Base-by-base conservation (phyloP, 495 filamentous ascomycete species). In the Recurvomyces mirabilis region DNA sequence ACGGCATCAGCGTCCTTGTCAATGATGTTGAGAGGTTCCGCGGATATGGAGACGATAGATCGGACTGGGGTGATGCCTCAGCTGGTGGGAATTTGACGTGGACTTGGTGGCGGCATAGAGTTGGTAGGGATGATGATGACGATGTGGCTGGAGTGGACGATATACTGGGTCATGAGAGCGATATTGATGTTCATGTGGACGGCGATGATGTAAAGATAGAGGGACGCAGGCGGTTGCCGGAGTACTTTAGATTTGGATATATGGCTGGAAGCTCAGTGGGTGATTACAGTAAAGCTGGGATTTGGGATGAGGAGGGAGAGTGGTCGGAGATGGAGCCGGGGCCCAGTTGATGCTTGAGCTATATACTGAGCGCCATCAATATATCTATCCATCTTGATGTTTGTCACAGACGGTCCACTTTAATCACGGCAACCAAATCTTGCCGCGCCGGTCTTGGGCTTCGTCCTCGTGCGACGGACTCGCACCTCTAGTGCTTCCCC, bases 171-270 rank as follows among this genome's bases (percentile, higher is more conserved):
- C n/a, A n/a, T n/a, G 22, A 10, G 54, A 39, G 41, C 51, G 29
- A 57, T 48, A 9, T 65, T 55, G 59, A 47, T 43, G 3, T 19
- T 12, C 15, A 38, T 19, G 18, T 11, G 5, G 21, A 13, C 21
- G 38, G 28, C n/a, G 4, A 4, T 5, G 38, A 28, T 26, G 38
- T 15, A 11, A 19, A 38, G 43, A 23, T 34, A 53, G 39, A 29
- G 36, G 15, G 37, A 38, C n/a, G 42, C 5, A 33, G 3, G 15
- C 26, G 40, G 6, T 11, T 58, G 48, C 77, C 60, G 55, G 75
- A 88, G 55, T 94, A 91, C 58, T 93, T 93, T 63, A 68, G 87
- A 5, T 94, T 94, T 65, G 82, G 73, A 5, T 88, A 78, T 58
- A 75, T 93, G 69, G 65, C 69, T 38, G 84, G 86, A 0, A 78